Evolutionary conservation across 345 rosid species (phyloP).

Genomic region (Physaria fendleri): DNA sequence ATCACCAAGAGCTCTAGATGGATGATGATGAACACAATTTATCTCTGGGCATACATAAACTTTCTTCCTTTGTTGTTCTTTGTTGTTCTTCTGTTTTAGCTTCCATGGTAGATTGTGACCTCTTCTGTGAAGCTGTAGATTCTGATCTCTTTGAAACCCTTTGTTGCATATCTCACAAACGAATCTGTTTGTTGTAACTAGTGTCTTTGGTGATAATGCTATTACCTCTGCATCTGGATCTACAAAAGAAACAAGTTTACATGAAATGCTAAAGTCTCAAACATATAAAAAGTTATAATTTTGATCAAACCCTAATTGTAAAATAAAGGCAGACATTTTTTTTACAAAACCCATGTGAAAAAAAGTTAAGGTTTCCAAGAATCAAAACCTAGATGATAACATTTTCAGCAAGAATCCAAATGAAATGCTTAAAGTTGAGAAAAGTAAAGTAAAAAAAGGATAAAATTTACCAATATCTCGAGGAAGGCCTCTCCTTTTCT

Average conservation of each 20-base stretch:
- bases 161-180: conserved; percentile 94
- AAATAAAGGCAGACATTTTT: not conserved
- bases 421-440: too few relatives aligned
- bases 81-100: conserved; percentile 62
- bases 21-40: conserved; percentile 35
- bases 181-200: conserved; percentile 80
- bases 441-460: not conserved
- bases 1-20: conserved; percentile 40
- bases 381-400: not conserved
- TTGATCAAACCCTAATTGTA: conserved; percentile 15
- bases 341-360: not conserved
- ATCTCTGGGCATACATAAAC: conserved; percentile 34
- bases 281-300: not conserved
- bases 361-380: not conserved
- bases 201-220: conserved; percentile 77
- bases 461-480: conserved; percentile 70
- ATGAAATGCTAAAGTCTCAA: not conserved
- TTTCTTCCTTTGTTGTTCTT: conserved; percentile 39
- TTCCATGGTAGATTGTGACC: conserved; percentile 98
- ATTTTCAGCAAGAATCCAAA: not conserved
- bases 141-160: conserved; percentile 94
- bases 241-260: conserved; percentile 23
- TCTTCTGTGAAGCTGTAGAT: conserved; percentile 90
- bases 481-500: conserved; percentile 84
- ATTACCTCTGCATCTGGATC: conserved; percentile 94